phyloP scores from a whole-genome alignment of 78 protist genomes.

The Isochrysis galbana region DNA sequence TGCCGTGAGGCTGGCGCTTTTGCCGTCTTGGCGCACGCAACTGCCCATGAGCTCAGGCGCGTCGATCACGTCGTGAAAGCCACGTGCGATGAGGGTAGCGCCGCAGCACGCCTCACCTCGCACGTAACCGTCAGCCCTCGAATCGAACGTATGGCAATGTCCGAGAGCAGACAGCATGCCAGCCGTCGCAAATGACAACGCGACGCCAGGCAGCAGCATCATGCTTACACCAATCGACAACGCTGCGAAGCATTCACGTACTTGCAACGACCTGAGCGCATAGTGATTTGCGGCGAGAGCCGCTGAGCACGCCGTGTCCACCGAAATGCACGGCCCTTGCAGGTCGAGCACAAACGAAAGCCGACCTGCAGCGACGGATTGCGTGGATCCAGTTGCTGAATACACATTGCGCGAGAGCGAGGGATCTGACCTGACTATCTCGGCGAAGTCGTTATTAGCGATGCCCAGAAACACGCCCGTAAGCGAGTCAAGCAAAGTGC shows the following conservation, averaged over 20 bases:
- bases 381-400: background rate
- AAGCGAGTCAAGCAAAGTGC: background rate
- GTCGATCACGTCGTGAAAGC: no score
- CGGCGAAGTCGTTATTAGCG: background rate
- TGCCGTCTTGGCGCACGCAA: no score
- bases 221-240: background rate
- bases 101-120: conserved; percentile 54
- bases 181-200: conserved; percentile 25
- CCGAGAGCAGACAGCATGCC: conserved; percentile 67
- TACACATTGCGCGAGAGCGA: background rate
- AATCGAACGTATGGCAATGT: conserved; percentile 67
- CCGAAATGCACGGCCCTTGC: conserved; percentile 74
- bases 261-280: conserved; percentile 47
- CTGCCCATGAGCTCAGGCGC: no score
- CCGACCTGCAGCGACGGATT: conserved; percentile 41
- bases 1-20: no score
- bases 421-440: background rate
- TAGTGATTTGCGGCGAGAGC: conserved; percentile 72
- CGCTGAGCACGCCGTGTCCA: conserved; percentile 90
- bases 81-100: conserved; percentile 63
- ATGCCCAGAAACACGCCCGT: conserved; percentile 3
- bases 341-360: conserved; percentile 71
- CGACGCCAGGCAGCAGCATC: background rate
- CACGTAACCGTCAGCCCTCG: conserved; percentile 80
- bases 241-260: background rate